These are phyloP conservation scores for Elsinoe necatrix DNA, from an alignment of 2,329 filamentous ascomycete species.

Conservation along the genomic window DNA sequence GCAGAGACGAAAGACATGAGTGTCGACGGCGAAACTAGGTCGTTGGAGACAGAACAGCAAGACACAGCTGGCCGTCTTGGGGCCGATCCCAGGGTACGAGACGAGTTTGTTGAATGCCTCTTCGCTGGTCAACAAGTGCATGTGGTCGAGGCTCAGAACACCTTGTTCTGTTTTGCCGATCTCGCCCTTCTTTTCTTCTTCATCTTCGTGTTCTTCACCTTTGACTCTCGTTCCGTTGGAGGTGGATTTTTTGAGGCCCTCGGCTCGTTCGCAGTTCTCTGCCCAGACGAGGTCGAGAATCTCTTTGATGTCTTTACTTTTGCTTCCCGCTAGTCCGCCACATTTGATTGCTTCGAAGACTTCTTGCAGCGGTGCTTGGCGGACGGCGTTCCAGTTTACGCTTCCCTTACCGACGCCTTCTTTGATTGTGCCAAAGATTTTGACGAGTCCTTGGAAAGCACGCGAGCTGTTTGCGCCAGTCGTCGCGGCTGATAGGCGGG, in stretches of 20 bases:
- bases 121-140: slow-evolving; percentile 47
- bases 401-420: slow-evolving; percentile 60
- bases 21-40: slow-evolving; percentile 57
- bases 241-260: slow-evolving; percentile 39
- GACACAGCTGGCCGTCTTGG: slow-evolving; percentile 59
- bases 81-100: slow-evolving; percentile 54
- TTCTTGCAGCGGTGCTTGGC: slow-evolving; percentile 48
- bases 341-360: slow-evolving; percentile 61
- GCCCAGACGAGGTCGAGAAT: slow-evolving; percentile 65
- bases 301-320: slow-evolving; percentile 63
- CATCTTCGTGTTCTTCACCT: slow-evolving; percentile 38
- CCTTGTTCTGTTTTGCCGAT: slow-evolving; percentile 49
- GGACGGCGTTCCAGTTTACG: slow-evolving; percentile 66
- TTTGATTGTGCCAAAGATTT: slow-evolving; percentile 54
- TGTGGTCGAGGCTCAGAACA: slow-evolving; percentile 56
- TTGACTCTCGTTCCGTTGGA: slow-evolving; percentile 22
- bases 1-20: slow-evolving; percentile 56
- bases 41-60: slow-evolving; percentile 56
- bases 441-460: slow-evolving; percentile 58
- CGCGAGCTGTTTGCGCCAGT: slow-evolving; percentile 53
- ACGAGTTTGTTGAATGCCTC: slow-evolving; percentile 51
- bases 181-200: slow-evolving; percentile 48
- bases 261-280: slow-evolving; percentile 53
- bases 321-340: slow-evolving; percentile 63
- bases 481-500: slow-evolving; percentile 54